A percentile compares a stretch with the other conserved stretches of the same genome.
Evolutionary conservation across 352 stramenopile genomes (phyloP).

Genomic region (Pythium folliculosum): DNA sequence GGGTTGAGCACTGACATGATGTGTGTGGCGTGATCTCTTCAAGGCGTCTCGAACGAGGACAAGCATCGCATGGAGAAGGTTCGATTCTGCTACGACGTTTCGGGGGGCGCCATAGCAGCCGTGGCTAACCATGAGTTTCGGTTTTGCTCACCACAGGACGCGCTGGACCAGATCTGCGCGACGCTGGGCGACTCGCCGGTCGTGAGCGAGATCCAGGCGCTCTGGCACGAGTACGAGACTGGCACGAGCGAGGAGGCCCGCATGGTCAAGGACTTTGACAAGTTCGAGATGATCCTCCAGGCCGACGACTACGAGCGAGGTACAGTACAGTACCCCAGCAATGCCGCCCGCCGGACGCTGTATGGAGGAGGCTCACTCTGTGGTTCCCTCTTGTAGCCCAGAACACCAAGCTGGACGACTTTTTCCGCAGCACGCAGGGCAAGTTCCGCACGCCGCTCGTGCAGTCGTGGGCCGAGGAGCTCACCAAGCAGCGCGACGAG

Average conservation of each 20-base stretch:
- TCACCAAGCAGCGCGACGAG: constrained; percentile 52
- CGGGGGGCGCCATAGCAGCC: too few relatives aligned
- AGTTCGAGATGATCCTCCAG: constrained; percentile 96
- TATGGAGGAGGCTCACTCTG: too few relatives aligned
- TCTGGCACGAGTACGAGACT: constrained; percentile 90
- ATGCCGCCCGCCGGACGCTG: not conserved
- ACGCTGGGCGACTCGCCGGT: constrained; percentile 56
- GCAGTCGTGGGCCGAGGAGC: constrained; percentile 72
- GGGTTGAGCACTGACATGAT: not conserved
- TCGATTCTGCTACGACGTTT: not conserved
- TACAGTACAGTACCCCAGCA: constrained; percentile 28
- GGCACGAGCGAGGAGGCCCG: constrained; percentile 79
- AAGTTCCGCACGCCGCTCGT: constrained; percentile 83
- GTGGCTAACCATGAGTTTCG: too few relatives aligned
- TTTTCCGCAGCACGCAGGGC: constrained; percentile 81
- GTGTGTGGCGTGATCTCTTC: not conserved
- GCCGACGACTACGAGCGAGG: constrained; percentile 91
- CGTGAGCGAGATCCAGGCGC: constrained; percentile 60
- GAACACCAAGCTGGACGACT: constrained; percentile 62
- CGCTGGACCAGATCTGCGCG: constrained; percentile 66
- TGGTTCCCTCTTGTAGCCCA: too few relatives aligned
- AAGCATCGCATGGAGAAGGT: constrained; percentile 91
- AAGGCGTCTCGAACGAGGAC: constrained; percentile 86
- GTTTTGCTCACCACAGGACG: too few relatives aligned
- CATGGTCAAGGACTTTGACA: constrained; percentile 95